These are phyloP conservation scores for Monosporascus sp. DNA, from an alignment of 2,329 filamentous ascomycete species.

Conservation along the genomic window DNA sequence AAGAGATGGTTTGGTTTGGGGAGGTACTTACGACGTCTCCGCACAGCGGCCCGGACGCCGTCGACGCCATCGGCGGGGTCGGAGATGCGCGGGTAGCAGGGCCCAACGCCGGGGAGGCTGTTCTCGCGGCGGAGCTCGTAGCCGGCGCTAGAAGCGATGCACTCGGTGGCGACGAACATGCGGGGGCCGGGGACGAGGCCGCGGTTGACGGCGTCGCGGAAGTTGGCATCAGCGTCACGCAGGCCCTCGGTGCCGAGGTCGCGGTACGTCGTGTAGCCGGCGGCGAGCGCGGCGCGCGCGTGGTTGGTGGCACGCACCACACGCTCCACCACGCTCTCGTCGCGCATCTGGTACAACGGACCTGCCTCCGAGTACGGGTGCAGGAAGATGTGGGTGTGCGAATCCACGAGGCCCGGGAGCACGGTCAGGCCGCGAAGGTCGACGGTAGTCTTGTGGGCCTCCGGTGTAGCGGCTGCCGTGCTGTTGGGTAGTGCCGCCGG, in stretches of 20 bases:
- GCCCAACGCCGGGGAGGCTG: slow-evolving; percentile 19
- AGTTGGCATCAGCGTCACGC: slow-evolving; percentile 41
- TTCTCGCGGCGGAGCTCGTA: slow-evolving; percentile 47
- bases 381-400: slow-evolving; percentile 52
- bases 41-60: slow-evolving; percentile 39
- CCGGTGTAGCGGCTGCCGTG: neutral
- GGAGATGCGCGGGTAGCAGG: slow-evolving; percentile 29
- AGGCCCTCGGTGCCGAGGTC: slow-evolving; percentile 51
- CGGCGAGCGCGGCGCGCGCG: slow-evolving; percentile 44
- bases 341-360: slow-evolving; percentile 43
- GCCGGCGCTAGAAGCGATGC: slow-evolving; percentile 42
- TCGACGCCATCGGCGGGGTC: slow-evolving; percentile 43
- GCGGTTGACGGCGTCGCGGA: slow-evolving; percentile 49
- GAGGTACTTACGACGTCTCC: slow-evolving; percentile 25
- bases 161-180: slow-evolving; percentile 49
- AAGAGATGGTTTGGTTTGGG: neutral
- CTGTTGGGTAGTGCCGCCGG: neutral
- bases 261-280: slow-evolving; percentile 54
- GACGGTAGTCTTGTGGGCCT: slow-evolving; percentile 24
- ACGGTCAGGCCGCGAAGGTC: slow-evolving; percentile 48
- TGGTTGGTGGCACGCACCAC: slow-evolving; percentile 49
- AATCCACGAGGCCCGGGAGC: slow-evolving; percentile 48
- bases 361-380: slow-evolving; percentile 37
- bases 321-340: slow-evolving; percentile 52
- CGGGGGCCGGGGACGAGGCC: slow-evolving; percentile 49